Base-by-base conservation (phyloP, 345 rosid species). In the Jatropha curcas region DNA sequence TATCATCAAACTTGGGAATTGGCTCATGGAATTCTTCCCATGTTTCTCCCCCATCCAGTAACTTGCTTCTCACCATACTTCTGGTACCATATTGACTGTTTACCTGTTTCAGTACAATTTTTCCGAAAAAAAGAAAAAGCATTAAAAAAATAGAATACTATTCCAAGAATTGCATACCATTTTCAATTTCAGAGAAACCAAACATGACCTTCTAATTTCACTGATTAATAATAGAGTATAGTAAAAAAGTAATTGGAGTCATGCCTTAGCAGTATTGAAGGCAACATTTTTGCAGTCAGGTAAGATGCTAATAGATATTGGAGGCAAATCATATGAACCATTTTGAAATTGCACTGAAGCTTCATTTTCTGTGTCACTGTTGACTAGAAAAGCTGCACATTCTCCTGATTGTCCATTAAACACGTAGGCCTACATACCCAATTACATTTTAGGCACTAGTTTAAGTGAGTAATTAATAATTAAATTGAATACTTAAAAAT, bases 261-360 rank as follows among this genome's bases (percentile, higher is more conserved):
- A 45, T 86, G 84, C 98, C 92, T 85, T 84, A 20, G 89, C 94
- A 50, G 94, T 90, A 80, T 89, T 88, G 68, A 86, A 92, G 70
- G 83, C 85, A 59, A 79, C 90, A 59, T 65, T 85, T 77, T 82
- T 86, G 89, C 98, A 92, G 77, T 90, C 89, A 70, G 91, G 92
- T 43, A 92, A 69, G 60, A 92, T 82, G 81, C 88, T 90, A 64
- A 92, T 82, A 10, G 97, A 92, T 71, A 74, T 70, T 46, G 87
- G 86, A 71, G 90, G 89, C 87, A 92, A 76, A 53, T 30, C 74
- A 70, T 86, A 87, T 5, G 85, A 74, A 60, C 76, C 53, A 77
- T 88, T 84, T 30, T 35, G 83, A 74, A 92, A 90, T 25, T 55
- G 59, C 60, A 89, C 87, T 0, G 74, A 71, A 34, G 73, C 84